Conservation (phyloP, 345 rosid species). For the Cardiospermum halicacabum region DNA sequence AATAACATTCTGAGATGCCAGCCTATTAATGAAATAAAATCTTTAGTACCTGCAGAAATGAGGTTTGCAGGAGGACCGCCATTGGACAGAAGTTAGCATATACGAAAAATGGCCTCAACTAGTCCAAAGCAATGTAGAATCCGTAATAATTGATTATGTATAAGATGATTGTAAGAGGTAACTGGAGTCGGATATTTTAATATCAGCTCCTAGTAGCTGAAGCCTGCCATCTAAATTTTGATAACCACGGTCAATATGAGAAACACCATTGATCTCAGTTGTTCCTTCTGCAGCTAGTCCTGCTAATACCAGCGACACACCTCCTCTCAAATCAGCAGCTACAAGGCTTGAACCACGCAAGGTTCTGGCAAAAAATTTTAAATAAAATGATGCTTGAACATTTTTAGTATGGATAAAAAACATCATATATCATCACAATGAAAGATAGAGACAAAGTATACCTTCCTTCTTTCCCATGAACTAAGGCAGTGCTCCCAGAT, state of each 20-base stretch:
- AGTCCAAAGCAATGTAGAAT: too few relatives aligned
- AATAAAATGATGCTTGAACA: neutral
- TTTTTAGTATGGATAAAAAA: neutral
- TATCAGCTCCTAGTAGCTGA: slow-evolving; percentile 24
- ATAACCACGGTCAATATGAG: slow-evolving; percentile 27
- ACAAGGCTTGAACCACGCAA: slow-evolving; percentile 14
- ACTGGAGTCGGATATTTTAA: slow-evolving; percentile 11
- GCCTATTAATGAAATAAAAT: too few relatives aligned
- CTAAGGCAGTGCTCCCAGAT: slow-evolving; percentile 19
- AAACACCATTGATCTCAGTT: slow-evolving; percentile 15
- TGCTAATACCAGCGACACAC: slow-evolving; percentile 22
- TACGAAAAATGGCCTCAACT: too few relatives aligned
- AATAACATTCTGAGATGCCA: too few relatives aligned
- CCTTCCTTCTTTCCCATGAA: slow-evolving; percentile 21
- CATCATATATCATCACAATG: neutral
- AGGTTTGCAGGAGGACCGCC: too few relatives aligned
- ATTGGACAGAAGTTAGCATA: too few relatives aligned
- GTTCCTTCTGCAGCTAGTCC: slow-evolving; percentile 31
- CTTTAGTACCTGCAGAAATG: too few relatives aligned
- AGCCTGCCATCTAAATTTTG: slow-evolving; percentile 27
- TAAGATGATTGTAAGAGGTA: too few relatives aligned
- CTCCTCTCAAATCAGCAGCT: slow-evolving; percentile 30
- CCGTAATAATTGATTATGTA: too few relatives aligned
- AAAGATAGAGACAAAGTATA: slow-evolving; percentile 10
- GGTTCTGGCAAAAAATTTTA: slow-evolving; percentile 4